phyloP scores from a whole-genome alignment of 2,329 filamentous ascomycete genomes.

The Beauveria pseudobassiana region DNA sequence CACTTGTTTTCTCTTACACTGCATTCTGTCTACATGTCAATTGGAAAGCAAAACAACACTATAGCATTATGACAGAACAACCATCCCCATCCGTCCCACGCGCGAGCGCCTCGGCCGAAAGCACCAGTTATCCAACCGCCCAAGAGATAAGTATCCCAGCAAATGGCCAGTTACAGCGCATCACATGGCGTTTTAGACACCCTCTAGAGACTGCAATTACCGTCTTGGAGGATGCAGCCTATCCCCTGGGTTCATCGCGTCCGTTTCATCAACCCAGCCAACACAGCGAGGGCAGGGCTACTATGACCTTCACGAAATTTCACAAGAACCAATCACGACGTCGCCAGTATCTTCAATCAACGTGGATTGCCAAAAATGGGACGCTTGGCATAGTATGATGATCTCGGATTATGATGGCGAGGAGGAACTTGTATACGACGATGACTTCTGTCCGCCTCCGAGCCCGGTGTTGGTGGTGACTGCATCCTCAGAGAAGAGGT shows the following conservation, averaged over 20 bases:
- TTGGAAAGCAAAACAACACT: no score
- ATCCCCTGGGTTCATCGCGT: not conserved
- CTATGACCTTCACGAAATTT: slow-evolving; percentile 2
- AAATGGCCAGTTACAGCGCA: not conserved
- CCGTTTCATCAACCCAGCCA: not conserved
- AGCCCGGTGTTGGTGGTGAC: not conserved
- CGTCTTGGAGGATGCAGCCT: not conserved
- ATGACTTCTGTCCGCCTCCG: not conserved
- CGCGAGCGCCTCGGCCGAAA: no score
- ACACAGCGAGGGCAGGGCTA: not conserved
- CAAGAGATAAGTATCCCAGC: not conserved
- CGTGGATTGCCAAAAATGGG: not conserved
- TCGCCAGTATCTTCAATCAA: not conserved
- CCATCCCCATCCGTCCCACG: no score
- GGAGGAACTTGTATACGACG: not conserved
- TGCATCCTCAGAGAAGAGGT: not conserved
- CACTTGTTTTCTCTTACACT: no score
- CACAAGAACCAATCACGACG: not conserved
- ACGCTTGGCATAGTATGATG: not conserved
- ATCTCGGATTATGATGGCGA: not conserved
- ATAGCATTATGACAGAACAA: no score
- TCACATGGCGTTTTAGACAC: not conserved
- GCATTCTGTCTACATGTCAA: no score
- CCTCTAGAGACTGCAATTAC: not conserved
- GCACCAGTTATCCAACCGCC: no score